Base-by-base conservation (phyloP, 176 grass and related monocot genomes). In the Aegilops sharonensis region DNA sequence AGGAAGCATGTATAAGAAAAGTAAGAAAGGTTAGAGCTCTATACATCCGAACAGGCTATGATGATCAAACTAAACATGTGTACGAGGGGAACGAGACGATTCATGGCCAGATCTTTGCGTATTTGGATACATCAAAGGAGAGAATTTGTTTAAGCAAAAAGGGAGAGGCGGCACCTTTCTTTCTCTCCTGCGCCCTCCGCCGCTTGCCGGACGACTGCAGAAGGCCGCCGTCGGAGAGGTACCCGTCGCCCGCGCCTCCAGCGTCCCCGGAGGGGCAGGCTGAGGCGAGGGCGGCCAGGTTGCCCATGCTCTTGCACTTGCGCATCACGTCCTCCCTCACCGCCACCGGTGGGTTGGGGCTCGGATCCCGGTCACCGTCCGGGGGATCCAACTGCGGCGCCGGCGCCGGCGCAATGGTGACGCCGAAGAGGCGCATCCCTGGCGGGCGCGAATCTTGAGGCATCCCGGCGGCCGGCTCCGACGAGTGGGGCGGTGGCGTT, bases 241-340 rank as follows among this genome's bases (percentile, higher is more conserved):
- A 93, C 25, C 91, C 85, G 15, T 90, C 85, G 4, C 81, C 91
- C 5, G 34, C 47, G 35, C 40, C 88, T 47, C 30, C 85, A 12
- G n/a, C 81, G 20, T 87, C 87, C 12, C 64, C 81, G 75, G 81
- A 37, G 14, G 72, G 12, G 2, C 31, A 10, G 63, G 78, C 64
- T 11, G 35, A 77, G 21, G 80, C 87, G 11, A 77, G 47, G 27
- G 91, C 77, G 27, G 77, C 85, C 64, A 93, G 91, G 54, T 93
- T 93, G 66, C 91, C 72, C 91, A 88, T 93, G 85, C 91, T 93
- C 72, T 90, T 93, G 47, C 88, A 88, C 85, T 93, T 93, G 81
- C 91, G 88, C 85, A 93, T 93, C 85, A 87, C 91, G 39, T 88
- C 88, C 88, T 93, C 88, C 85, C 61, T 84, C 81, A 42, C 87